Conservation (phyloP, 768 basidiomycete genomes). For the Tulasnella sp. region DNA sequence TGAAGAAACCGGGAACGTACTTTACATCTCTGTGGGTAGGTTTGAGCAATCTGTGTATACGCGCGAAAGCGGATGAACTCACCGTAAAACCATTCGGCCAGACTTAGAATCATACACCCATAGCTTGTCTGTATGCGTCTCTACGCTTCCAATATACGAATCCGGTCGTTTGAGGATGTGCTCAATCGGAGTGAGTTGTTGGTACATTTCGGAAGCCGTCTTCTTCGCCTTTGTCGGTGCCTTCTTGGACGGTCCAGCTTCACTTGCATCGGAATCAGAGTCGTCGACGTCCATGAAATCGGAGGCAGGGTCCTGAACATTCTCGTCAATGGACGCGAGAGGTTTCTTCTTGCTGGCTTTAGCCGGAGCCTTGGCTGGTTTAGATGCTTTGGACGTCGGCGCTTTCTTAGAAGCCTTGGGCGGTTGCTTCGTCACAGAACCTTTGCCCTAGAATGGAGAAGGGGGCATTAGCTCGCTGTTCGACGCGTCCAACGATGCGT, state of each 20-base stretch:
- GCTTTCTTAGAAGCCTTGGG: conserved; percentile 34
- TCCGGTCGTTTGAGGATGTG: conserved; percentile 88
- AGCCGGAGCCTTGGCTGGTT: conserved; percentile 26
- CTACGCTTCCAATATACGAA: conserved; percentile 93
- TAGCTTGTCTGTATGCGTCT: conserved; percentile 72
- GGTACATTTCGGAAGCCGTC: conserved; percentile 81
- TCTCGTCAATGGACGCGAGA: conserved; percentile 49
- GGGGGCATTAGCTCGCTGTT: conserved; percentile 7
- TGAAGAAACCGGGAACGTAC: conserved; percentile 96
- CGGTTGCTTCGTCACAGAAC: conserved; percentile 18
- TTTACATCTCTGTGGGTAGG: conserved; percentile 33
- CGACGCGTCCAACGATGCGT: neutral
- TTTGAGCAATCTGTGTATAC: neutral
- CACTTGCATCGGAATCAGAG: conserved; percentile 26
- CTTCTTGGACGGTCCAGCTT: conserved; percentile 26
- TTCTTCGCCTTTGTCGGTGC: conserved; percentile 45
- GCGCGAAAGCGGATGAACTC: conserved; percentile 31
- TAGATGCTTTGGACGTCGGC: conserved; percentile 33
- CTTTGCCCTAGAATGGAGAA: neutral
- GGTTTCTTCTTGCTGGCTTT: conserved; percentile 42
- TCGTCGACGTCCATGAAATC: conserved; percentile 29
- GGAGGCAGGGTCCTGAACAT: conserved; percentile 37
- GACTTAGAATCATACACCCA: conserved; percentile 85
- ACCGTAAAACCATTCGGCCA: conserved; percentile 73
- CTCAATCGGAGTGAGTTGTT: conserved; percentile 86